Evolutionary conservation across 352 stramenopile genomes (phyloP).

Genomic region (Pythium utonaiense): DNA sequence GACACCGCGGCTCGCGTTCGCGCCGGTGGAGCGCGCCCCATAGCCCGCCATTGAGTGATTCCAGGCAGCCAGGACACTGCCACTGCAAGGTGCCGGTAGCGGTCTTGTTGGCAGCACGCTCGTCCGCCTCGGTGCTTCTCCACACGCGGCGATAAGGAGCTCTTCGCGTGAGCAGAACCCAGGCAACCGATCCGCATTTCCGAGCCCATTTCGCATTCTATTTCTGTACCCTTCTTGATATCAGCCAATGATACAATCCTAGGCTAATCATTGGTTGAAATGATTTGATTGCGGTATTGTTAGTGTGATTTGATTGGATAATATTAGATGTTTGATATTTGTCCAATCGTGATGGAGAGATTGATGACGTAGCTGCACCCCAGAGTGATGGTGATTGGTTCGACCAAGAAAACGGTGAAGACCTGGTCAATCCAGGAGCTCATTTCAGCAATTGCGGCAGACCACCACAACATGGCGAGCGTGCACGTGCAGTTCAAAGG

Average conservation of each 20-base stretch:
- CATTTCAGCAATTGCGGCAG: conserved; percentile 27
- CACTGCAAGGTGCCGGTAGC: background rate
- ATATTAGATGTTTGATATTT: background rate
- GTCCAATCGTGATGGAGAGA: background rate
- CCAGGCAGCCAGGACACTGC: background rate
- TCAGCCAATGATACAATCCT: conserved; percentile 1
- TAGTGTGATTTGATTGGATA: too few species aligned
- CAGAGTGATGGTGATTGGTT: conserved; percentile 5
- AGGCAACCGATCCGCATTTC: background rate
- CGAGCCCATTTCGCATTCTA: conserved; percentile 5
- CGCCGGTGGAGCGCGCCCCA: conserved; percentile 6
- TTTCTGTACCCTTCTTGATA: conserved; percentile 10
- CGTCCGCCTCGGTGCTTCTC: background rate
- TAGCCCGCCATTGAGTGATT: conserved; percentile 2
- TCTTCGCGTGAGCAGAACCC: background rate
- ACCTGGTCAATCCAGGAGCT: background rate
- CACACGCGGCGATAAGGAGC: background rate
- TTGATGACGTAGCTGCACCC: conserved; percentile 2
- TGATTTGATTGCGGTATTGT: too few species aligned
- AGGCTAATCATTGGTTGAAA: background rate
- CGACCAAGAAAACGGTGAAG: background rate
- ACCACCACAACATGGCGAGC: conserved; percentile 27
- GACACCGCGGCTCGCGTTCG: conserved; percentile 37
- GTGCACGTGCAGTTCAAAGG: conserved; percentile 51
- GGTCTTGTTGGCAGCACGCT: background rate